Conservation (phyloP, 306 rosid genomes). For the Cucumis sativus region Cucumber_9930_V3 NC_026660.2:4198001-4198500, state of each 20-base stretch:
- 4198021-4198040: background rate
- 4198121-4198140: background rate
- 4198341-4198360: background rate
- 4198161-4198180: background rate
- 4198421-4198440: background rate
- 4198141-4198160: background rate
- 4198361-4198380: constrained; percentile 1
- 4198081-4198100: background rate
- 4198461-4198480: background rate
- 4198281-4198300: background rate
- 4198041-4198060: background rate
- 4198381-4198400: background rate
- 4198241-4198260: background rate
- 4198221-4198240: constrained; percentile 6
- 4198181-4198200: background rate
- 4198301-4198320: background rate
- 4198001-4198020: background rate
- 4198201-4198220: background rate
- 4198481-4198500: background rate
- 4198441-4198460: background rate
- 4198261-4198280: constrained; percentile 2
- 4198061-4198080: background rate
- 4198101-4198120: background rate
- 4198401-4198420: background rate
- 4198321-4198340: background rate